phyloP scores from a whole-genome alignment of 345 rosid species.

The Aegle marmelos region DNA sequence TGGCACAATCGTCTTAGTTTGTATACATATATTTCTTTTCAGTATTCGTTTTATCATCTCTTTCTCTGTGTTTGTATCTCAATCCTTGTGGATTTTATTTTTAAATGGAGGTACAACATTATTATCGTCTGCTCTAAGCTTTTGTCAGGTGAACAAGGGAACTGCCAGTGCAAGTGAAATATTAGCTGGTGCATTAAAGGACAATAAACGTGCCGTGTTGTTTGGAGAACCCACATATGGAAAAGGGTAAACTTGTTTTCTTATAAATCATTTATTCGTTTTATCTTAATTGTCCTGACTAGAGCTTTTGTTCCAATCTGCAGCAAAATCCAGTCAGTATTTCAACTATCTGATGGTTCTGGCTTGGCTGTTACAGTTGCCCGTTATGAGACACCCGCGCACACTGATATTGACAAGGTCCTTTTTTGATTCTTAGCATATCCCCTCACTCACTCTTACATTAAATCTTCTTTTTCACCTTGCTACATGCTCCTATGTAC shows the following conservation, averaged over 20 bases:
- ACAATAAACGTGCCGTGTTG: constrained; percentile 82
- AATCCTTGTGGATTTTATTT: background rate
- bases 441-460: background rate
- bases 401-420: constrained; percentile 85
- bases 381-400: constrained; percentile 94
- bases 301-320: constrained; percentile 16
- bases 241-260: constrained; percentile 65
- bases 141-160: constrained; percentile 86
- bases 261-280: background rate
- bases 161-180: constrained; percentile 99
- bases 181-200: constrained; percentile 90
- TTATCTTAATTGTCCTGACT: constrained; percentile 1
- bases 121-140: constrained; percentile 11
- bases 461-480: background rate
- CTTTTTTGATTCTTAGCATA: background rate
- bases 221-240: constrained; percentile 92
- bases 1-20: background rate
- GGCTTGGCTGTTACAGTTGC: constrained; percentile 95
- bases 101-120: background rate
- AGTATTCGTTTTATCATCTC: background rate
- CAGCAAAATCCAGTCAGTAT: constrained; percentile 97
- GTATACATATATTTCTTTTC: background rate
- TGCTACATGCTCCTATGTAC: background rate
- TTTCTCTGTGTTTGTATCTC: background rate
- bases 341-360: constrained; percentile 91